Base-by-base conservation (phyloP, 257 asterid species). In the Thymus mandschuricus region DNA sequence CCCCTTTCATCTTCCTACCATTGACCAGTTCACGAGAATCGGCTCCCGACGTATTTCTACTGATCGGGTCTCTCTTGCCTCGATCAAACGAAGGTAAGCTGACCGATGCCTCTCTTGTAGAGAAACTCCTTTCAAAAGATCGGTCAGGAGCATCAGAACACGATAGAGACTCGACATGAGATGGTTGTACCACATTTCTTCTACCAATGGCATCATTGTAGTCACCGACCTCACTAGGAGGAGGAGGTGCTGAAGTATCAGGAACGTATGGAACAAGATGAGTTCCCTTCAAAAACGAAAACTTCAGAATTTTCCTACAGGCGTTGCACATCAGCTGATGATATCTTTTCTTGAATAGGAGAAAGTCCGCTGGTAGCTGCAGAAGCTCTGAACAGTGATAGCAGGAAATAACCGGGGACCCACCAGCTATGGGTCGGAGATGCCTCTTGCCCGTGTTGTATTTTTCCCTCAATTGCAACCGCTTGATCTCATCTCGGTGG, bases 291-390 rank as follows among this genome's bases (percentile, higher is more conserved):
- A 40, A 69, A 45, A 89, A 82, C 0, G 97, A 85, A 35, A 91
- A 88, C 71, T 78, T 91, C 79, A 89, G 74, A 60, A 89, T 74
- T 68, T 78, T 81, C 56, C 52, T 29, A 76, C 99, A 94, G 30
- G 91, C 79, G 41, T 76, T 75, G 87, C 99, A 94, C 80, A 68
- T 85, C 48, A 94, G 88, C 73, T 33, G 88, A 79, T 92, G 97
- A 55, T 74, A 81, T 73, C 80, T 78, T 80, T 79, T 87, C 64
- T 75, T 81, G 75, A 79, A 81, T 69, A 91, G 80, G 62, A 88
- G 84, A 63, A 88, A 91, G 76, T 94, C 97, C 3, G 81, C 89
- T 6, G 99, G 99, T n/a, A 91, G 77, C 73, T 79, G 92, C 66
- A 94, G 83, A 50, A 89, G 79, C 68, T 81, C 87, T 2, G 78